A percentile compares a stretch with the other conserved stretches of the same genome.
Evolutionary conservation across 495 filamentous ascomycete genomes (phyloP).

Genomic region (Friedmanniomyces endolithicus): DNA sequence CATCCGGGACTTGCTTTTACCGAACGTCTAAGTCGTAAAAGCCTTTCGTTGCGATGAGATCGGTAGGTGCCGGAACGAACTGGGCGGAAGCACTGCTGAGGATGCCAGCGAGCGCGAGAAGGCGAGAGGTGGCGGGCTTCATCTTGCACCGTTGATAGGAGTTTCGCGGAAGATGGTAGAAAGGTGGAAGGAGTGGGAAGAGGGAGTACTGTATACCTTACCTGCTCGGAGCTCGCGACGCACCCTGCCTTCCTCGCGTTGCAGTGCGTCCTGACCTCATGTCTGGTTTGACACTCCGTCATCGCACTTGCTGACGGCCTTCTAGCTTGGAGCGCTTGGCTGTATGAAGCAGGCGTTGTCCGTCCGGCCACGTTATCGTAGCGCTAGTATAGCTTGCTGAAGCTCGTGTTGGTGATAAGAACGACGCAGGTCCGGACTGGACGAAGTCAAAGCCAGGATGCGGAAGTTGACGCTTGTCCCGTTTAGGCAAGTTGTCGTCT

Average conservation of each 20-base stretch:
- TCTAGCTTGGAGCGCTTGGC: neutral
- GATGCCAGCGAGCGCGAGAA: neutral
- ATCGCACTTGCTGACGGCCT: neutral
- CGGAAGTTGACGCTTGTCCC: neutral
- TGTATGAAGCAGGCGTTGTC: neutral
- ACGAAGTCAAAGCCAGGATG: neutral
- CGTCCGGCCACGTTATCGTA: neutral
- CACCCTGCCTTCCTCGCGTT: neutral
- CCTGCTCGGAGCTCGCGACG: too few relatives aligned
- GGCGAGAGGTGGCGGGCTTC: neutral
- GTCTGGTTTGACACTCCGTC: neutral
- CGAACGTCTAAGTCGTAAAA: conserved; percentile 38
- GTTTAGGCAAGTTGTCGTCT: neutral
- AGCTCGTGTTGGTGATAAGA: neutral
- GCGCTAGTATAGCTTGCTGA: neutral
- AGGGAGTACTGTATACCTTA: too few relatives aligned
- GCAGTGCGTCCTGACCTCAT: neutral
- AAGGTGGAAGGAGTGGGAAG: neutral
- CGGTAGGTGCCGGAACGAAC: conserved; percentile 47
- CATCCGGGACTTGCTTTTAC: conserved; percentile 50
- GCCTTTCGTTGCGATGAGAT: conserved; percentile 40
- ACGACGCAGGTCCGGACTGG: neutral
- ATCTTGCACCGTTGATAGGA: neutral
- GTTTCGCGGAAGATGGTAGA: neutral
- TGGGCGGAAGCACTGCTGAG: conserved; percentile 30